Evolutionary conservation across 2,329 filamentous ascomycete genomes (phyloP).

Genomic region (Myriosclerotinia duriaeana): DNA sequence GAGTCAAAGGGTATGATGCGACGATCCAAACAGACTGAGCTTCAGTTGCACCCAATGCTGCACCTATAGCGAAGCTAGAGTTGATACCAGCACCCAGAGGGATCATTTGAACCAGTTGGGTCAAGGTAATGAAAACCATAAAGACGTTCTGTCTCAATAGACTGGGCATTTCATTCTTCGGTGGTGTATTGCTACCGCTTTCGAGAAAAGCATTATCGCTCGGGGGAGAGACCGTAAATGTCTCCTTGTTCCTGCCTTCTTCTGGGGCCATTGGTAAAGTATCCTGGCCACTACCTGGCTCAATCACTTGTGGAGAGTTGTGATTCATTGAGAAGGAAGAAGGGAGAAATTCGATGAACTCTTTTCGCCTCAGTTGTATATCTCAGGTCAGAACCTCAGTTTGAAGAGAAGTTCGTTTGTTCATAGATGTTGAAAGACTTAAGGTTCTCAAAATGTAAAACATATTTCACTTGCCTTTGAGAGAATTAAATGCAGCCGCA

Average conservation of each 20-base stretch:
- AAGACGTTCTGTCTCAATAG: constrained; percentile 17
- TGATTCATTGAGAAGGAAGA: background rate
- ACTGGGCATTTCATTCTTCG: constrained; percentile 4
- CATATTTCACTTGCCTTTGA: background rate
- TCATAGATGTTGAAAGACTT: background rate
- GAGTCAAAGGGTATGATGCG: constrained; percentile 23
- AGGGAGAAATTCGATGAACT: background rate
- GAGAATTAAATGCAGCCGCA: background rate
- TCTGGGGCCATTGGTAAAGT: too few relatives aligned
- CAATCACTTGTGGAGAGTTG: background rate
- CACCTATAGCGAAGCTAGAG: constrained; percentile 13
- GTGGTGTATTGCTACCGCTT: constrained; percentile 3
- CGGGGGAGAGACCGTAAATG: background rate
- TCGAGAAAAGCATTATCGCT: background rate
- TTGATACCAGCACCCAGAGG: constrained; percentile 21
- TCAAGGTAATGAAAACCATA: constrained; percentile 19
- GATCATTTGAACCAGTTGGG: constrained; percentile 22
- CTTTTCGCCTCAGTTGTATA: background rate
- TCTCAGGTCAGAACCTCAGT: background rate
- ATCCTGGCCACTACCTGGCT: background rate
- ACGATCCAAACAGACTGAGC: constrained; percentile 17
- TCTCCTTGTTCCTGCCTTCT: background rate
- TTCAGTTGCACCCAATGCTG: constrained; percentile 17
- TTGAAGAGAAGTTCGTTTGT: background rate
- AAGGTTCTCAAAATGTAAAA: constrained; percentile 2